These are phyloP conservation scores for Globisporangium solare DNA, from an alignment of 352 stramenopile species.

Conservation along the genomic window DNA sequence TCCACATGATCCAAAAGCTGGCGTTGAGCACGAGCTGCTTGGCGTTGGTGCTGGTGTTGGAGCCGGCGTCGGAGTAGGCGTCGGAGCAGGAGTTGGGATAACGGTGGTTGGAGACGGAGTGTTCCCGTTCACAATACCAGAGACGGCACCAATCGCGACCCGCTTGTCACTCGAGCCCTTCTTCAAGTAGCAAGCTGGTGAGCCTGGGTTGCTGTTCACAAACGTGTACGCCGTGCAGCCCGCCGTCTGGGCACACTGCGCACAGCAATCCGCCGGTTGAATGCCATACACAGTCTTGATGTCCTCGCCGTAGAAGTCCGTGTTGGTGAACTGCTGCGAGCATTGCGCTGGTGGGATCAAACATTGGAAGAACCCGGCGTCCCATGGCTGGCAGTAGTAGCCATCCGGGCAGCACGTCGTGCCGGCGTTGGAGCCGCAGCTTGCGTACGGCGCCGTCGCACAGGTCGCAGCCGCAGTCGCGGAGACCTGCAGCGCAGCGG, in stretches of 20 bases:
- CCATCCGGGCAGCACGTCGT: constrained; percentile 4
- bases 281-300: constrained; percentile 26
- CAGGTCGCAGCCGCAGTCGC: background rate
- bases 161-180: constrained; percentile 7
- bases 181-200: constrained; percentile 36
- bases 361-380: constrained; percentile 5
- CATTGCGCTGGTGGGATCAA: background rate
- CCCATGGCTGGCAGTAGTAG: constrained; percentile 8
- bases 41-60: constrained; percentile 16
- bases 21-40: constrained; percentile 14
- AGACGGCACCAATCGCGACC: constrained; percentile 23
- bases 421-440: constrained; percentile 6
- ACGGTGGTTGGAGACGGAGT: background rate
- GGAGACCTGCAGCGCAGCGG: background rate
- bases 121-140: constrained; percentile 15
- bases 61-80: constrained; percentile 11
- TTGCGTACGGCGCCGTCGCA: constrained; percentile 7
- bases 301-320: constrained; percentile 32
- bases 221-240: constrained; percentile 37
- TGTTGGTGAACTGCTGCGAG: constrained; percentile 24
- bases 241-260: constrained; percentile 16
- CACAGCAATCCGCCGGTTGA: constrained; percentile 25
- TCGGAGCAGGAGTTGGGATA: constrained; percentile 9
- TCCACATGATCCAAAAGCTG: constrained; percentile 17
- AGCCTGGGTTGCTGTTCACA: constrained; percentile 28